phyloP scores from a whole-genome alignment of 352 stramenopile species.

The Nothophytophthora sp. region DNA sequence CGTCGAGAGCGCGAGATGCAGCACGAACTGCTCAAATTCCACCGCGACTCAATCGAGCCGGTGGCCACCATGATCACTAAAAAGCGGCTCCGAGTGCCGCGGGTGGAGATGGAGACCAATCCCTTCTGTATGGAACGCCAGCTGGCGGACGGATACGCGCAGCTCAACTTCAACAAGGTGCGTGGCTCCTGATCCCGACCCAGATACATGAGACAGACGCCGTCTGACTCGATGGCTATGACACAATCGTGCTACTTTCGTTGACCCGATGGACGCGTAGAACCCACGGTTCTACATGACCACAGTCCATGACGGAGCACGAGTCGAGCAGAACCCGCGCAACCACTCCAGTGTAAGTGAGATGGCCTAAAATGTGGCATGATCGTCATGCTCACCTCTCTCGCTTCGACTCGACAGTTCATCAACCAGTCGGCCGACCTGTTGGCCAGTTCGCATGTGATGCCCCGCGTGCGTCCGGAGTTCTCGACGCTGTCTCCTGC shows the following conservation, averaged over 20 bases:
- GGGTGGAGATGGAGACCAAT: conserved; percentile 59
- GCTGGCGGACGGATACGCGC: conserved; percentile 70
- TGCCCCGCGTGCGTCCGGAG: conserved; percentile 46
- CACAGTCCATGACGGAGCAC: conserved; percentile 45
- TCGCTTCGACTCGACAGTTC: conserved; percentile 39
- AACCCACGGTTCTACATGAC: conserved; percentile 76
- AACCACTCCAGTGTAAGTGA: conserved; percentile 82
- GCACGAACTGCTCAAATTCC: conserved; percentile 67
- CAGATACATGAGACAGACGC: neutral
- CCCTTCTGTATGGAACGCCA: conserved; percentile 76
- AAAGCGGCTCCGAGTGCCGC: conserved; percentile 64
- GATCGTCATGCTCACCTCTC: conserved; percentile 4
- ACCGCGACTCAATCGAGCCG: conserved; percentile 43
- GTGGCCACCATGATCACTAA: conserved; percentile 58
- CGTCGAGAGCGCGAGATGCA: conserved; percentile 73
- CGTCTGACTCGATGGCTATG: conserved; percentile 14
- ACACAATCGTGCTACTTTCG: too few species aligned
- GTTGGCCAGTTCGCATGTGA: conserved; percentile 57
- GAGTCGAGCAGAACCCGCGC: conserved; percentile 54
- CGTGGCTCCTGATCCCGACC: neutral
- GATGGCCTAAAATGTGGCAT: too few species aligned
- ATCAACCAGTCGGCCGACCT: conserved; percentile 65
- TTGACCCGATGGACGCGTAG: conserved; percentile 26
- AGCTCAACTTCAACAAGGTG: conserved; percentile 84
- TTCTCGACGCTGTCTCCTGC: conserved; percentile 43